These are phyloP conservation scores for Ceratocystis huliohia DNA, from an alignment of 2,329 filamentous ascomycete species.

Conservation along the genomic window DNA sequence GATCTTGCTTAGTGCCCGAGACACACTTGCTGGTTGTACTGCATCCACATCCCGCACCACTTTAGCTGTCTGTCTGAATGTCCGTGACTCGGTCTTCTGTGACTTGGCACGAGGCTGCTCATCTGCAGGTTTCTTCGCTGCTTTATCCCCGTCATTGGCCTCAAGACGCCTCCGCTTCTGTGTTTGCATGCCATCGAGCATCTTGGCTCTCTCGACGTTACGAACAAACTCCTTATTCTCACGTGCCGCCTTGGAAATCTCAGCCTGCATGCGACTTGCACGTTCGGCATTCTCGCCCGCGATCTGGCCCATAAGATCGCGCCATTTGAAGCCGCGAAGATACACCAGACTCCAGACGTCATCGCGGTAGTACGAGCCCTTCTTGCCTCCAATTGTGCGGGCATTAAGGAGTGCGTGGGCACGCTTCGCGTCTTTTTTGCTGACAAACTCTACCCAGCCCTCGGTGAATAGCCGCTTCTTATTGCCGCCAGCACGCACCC, in stretches of 20 bases:
- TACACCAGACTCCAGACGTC: constrained; percentile 80
- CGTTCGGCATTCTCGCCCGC: constrained; percentile 70
- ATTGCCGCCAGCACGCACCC: constrained; percentile 63
- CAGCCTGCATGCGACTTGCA: constrained; percentile 60
- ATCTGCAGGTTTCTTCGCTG: constrained; percentile 22
- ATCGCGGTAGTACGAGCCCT: constrained; percentile 70
- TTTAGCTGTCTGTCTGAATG: constrained; percentile 55
- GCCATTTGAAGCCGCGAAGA: constrained; percentile 74
- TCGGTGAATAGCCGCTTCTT: constrained; percentile 73
- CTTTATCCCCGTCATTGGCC: constrained; percentile 24
- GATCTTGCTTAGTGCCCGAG: constrained; percentile 51
- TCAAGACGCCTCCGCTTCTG: constrained; percentile 35
- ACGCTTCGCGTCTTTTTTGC: constrained; percentile 65
- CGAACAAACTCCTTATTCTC: constrained; percentile 73
- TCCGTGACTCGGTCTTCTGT: constrained; percentile 29
- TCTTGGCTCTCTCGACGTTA: constrained; percentile 69
- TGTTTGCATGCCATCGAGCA: constrained; percentile 60
- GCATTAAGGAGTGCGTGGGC: constrained; percentile 66
- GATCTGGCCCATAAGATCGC: constrained; percentile 62
- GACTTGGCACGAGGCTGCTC: constrained; percentile 18
- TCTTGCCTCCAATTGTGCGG: constrained; percentile 68
- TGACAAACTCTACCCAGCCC: constrained; percentile 73
- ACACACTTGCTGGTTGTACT: constrained; percentile 41
- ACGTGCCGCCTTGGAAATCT: constrained; percentile 60
- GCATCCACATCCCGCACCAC: constrained; percentile 37